A percentile compares a stretch with the other conserved stretches of the same genome.
Conservation (phyloP, 257 asterid genomes). For the Solanum piurae region DNA sequence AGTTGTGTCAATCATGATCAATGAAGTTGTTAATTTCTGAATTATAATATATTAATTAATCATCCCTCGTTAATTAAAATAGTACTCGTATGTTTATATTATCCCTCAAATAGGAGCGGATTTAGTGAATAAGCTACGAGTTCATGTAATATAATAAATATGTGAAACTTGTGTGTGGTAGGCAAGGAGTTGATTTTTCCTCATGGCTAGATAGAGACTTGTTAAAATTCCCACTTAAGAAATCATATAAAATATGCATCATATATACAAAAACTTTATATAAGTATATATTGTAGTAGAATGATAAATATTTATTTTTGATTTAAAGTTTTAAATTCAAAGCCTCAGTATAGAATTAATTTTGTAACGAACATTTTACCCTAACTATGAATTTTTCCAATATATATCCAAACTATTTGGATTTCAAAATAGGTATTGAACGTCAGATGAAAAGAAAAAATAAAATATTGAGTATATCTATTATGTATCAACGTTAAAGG, state of each 20-base stretch:
- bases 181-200: not conserved
- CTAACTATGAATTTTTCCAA: not conserved
- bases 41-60: not conserved
- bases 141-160: no score
- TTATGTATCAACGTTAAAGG: not conserved
- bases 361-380: not conserved
- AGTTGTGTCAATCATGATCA: not conserved
- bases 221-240: not conserved
- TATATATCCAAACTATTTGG: not conserved
- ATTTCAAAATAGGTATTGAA: not conserved
- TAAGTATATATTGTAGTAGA: not conserved
- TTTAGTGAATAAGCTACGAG: no score
- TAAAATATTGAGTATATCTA: no score
- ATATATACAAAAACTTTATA: not conserved
- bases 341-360: fast-evolving
- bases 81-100: not conserved
- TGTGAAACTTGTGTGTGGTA: not conserved
- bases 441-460: not conserved
- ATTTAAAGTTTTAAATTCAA: not conserved
- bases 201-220: not conserved
- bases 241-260: not conserved
- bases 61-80: not conserved
- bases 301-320: not conserved
- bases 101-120: no score
- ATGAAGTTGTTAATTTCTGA: not conserved